Base-by-base conservation (phyloP, 345 rosid species). In the Brassica carinata region DNA sequence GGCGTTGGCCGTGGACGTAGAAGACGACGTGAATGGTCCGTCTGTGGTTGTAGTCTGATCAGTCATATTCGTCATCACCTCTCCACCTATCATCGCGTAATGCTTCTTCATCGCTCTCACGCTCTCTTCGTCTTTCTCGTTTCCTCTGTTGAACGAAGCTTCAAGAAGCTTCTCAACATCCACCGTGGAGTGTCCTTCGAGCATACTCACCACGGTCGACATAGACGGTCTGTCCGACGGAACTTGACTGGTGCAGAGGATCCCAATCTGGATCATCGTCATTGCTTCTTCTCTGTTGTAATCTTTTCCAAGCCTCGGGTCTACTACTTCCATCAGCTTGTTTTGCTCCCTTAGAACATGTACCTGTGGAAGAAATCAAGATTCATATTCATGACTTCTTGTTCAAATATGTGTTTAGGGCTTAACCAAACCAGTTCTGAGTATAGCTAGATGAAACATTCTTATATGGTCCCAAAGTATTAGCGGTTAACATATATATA, bases 161-260 rank as follows among this genome's bases (percentile, higher is more conserved):
- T 76, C 48, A 2, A 81, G 64, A 67, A 81, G 80, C 15, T 81
- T 71, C 73, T 65, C 80, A 67, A 82, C 87, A 33, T 68, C 34
- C 66, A 86, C 79, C 19, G 64, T 66, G 0, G 83, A 59, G 29
- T 68, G 79, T 19, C 90, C 91, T 87, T 89, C 90, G 2, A 88
- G 87, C 84, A 86, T 85, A 76, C 87, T 86, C 30, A 89, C 89
- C 1, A 89, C 91, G 5, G 86, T 73, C 13, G 93, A 85, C 90
- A 89, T 86, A 0, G 87, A 11, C 7, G 93, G 93, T 72, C 93
- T 84, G 3, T 64, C 75, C 1, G 80, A 15, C 0, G 88, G 79
- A 72, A 79, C 77, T 15, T 8, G 79, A 84, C 83, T 78, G 4
- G 91, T 72, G 70, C 93, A 86, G 9, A 82, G 67, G 0, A 89